phyloP scores from a whole-genome alignment of 768 basidiomycete species.

The Kwoniella pini region DNA sequence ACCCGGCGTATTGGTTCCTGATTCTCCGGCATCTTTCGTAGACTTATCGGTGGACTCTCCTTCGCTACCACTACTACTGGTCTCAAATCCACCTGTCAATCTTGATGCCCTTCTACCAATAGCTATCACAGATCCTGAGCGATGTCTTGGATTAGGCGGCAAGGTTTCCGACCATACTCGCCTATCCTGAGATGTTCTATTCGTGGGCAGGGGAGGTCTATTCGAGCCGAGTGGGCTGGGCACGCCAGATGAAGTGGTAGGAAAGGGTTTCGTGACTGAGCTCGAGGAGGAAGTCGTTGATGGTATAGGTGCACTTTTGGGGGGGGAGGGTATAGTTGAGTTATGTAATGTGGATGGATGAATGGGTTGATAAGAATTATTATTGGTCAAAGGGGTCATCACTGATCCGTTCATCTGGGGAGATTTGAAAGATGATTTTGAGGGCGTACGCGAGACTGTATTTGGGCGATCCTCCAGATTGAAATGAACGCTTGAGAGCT shows the following conservation, averaged over 20 bases:
- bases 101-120: conserved; percentile 31
- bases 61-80: conserved; percentile 21
- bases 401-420: background rate
- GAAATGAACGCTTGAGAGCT: conserved; percentile 12
- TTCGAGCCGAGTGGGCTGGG: background rate
- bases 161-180: conserved; percentile 22
- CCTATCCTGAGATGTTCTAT: conserved; percentile 18
- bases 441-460: background rate
- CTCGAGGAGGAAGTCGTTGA: conserved; percentile 26
- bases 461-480: conserved; percentile 2
- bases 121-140: conserved; percentile 18
- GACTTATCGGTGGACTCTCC: conserved; percentile 3
- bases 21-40: conserved; percentile 6
- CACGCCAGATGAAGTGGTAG: background rate
- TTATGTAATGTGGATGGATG: conserved; percentile 17
- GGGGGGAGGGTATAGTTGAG: conserved; percentile 15
- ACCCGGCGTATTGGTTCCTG: conserved; percentile 3
- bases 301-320: conserved; percentile 17
- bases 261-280: conserved; percentile 5
- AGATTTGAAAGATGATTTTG: conserved; percentile 2
- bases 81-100: conserved; percentile 42
- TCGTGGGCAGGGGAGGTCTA: conserved; percentile 3
- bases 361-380: conserved; percentile 16
- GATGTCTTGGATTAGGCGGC: conserved; percentile 4
- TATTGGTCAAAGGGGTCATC: background rate